Base-by-base conservation (phyloP, 2,329 filamentous ascomycete genomes). In the Mycosphaerella arachidis region DNA sequence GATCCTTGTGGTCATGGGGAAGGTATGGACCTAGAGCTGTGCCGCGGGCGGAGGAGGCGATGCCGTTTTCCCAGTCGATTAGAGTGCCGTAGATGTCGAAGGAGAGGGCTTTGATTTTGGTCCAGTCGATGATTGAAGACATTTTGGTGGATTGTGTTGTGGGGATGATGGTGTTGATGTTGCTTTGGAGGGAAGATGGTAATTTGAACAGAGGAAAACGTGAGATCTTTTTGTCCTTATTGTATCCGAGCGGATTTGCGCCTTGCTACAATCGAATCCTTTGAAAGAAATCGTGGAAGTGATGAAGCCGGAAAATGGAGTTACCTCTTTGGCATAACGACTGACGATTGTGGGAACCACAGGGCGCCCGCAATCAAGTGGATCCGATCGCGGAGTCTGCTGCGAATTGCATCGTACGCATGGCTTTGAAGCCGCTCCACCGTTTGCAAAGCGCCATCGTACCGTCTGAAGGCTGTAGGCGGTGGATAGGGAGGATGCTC, bases 21-120 rank as follows among this genome's bases (percentile, higher is more conserved):
- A 82, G 74, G n/a, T 71, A 74, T 30, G 79, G 70, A 35, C 84
- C 74, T 12, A 84, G 69, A 0, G 82, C 79, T 27, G 73, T 67
- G 30, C 73, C 69, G 4, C 79, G 70, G 1, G 91, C 78, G 3
- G 82, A 79, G 2, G 73, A 65, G 55, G 82, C 73, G 58, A 91
- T 82, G 60, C 88, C 88, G n/a, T 77, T 72, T 72, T 91, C 87
- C 88, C 88, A 91, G 77, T 92, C 88, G 61, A 92, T 84, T 3
- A 92, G 81, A 0, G 90, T 93, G 72, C 89, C 89, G 73, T 90
- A 92, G 77, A 89, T 86, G 75, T 93, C 89, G 75, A 92, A 91
- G 68, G 85, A 86, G 53, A 91, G 82, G 60, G 84, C 74, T 56
- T 71, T 72, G 62, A 71, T 57, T 16, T 66, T 50, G 5, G 60